A percentile compares a stretch with the other conserved stretches of the same genome.
These are phyloP conservation scores for Chaetomium olivaceum DNA, from an alignment of 2,329 filamentous ascomycete genomes.

Conservation along the genomic window DNA sequence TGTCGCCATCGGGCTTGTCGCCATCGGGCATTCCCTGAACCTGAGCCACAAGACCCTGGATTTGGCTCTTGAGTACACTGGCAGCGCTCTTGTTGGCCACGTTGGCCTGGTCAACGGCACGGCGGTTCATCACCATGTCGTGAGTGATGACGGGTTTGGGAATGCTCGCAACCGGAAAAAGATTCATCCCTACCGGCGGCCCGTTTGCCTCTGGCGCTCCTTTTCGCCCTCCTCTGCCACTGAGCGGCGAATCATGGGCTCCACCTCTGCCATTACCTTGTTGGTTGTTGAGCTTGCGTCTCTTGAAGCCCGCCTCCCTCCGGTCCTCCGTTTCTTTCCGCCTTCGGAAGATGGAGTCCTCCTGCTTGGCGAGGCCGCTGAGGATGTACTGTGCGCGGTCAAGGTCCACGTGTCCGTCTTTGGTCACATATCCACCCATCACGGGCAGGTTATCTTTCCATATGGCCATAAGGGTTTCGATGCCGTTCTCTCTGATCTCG, in stretches of 20 bases:
- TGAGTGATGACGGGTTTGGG: constrained; percentile 69
- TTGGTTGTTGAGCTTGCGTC: constrained; percentile 66
- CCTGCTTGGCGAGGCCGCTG: constrained; percentile 83
- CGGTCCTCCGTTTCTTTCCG: constrained; percentile 84
- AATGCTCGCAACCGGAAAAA: constrained; percentile 49
- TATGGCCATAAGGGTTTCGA: constrained; percentile 93
- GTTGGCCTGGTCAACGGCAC: constrained; percentile 66
- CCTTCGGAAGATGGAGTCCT: constrained; percentile 88
- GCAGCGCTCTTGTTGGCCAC: constrained; percentile 93
- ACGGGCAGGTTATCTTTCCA: constrained; percentile 89
- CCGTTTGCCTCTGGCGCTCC: constrained; percentile 24
- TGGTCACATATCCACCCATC: constrained; percentile 96
- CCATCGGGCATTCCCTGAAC: constrained; percentile 16
- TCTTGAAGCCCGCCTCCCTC: constrained; percentile 74
- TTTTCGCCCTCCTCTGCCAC: constrained; percentile 23
- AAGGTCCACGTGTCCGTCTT: constrained; percentile 89
- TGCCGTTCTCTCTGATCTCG: constrained; percentile 95
- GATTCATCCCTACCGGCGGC: constrained; percentile 27
- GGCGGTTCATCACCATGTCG: constrained; percentile 81
- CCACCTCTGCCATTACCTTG: constrained; percentile 50
- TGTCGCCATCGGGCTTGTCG: not conserved
- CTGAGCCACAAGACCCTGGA: constrained; percentile 54
- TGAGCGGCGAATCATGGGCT: constrained; percentile 38
- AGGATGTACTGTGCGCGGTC: constrained; percentile 85
- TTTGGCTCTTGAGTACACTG: constrained; percentile 77